Base-by-base conservation (phyloP, 345 rosid genomes). In the Camelina laxa region DNA sequence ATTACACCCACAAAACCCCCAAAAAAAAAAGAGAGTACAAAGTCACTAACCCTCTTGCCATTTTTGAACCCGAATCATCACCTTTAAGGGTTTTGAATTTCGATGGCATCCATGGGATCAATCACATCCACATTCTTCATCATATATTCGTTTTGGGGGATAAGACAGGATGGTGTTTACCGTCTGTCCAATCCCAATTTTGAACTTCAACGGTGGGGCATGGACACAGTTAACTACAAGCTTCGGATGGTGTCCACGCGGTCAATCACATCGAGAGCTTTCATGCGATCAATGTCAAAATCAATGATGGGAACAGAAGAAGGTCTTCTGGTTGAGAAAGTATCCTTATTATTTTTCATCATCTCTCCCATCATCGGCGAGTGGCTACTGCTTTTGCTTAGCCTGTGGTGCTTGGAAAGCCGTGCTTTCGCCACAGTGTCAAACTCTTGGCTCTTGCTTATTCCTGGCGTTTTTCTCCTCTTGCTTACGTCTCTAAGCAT, bases 371-470 rank as follows among this genome's bases (percentile, higher is more conserved):
- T 72, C 77, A 82, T 83, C 0, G 97, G 97, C 17, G 97, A 94
- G 79, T 94, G 93, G 83, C 91, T 94, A 69, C 87, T 94, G 84
- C 98, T 94, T 77, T 90, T 94, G 60, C 92, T 88, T 82, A 88
- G 87, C 82, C 98, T 84, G 42, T 92, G 97, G 70, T 90, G 91
- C 84, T 85, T 87, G 73, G 84, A 64, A 53, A 85, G 72, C 87
- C 88, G 80, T 69, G 77, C 45, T 80, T 82, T 91, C 13, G 85
- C 87, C 42, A 85, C 91, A 19, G 88, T 89, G 63, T 84, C 85
- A 36, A 94, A 87, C 80, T 94, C 98, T 82, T 94, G 98, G 77
- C 98, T 94, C 88, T 91, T 91, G 75, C 98, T 94, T 51, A 91
- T 91, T 45, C 98, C 98, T 2, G 96, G 98, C 1, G 85, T 74